phyloP scores from a whole-genome alignment of 352 stramenopile genomes.

The Aphanomyces cochlioides region DNA sequence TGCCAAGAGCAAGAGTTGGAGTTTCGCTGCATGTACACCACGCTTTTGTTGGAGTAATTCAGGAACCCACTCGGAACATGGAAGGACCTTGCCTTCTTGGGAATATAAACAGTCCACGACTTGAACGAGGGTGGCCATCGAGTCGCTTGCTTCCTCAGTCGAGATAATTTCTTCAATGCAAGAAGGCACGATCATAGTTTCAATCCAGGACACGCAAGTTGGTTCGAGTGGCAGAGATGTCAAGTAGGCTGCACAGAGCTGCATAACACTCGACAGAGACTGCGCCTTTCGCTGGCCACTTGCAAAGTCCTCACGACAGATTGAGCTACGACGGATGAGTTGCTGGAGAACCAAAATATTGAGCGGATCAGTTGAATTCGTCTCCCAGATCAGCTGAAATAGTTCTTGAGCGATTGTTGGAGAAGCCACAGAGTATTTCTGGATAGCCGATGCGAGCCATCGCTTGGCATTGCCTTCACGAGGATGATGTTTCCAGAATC shows the following conservation, averaged over 20 bases:
- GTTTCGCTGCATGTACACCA: not conserved
- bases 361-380: not conserved
- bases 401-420: not conserved
- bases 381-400: slow-evolving; percentile 16
- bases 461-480: not conserved
- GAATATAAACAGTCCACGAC: not conserved
- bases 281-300: not conserved
- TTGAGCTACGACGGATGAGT: not conserved
- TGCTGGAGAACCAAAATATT: slow-evolving; percentile 11
- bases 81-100: not conserved
- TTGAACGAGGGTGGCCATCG: not conserved
- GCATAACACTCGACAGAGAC: not conserved
- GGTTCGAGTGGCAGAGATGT: slow-evolving; percentile 11
- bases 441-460: slow-evolving; percentile 9
- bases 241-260: slow-evolving; percentile 14
- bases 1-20: slow-evolving; percentile 15
- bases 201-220: slow-evolving; percentile 12
- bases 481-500: not conserved
- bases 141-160: not conserved
- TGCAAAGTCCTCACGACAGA: slow-evolving; percentile 7
- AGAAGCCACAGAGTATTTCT: slow-evolving; percentile 1
- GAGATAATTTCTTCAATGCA: slow-evolving; percentile 6
- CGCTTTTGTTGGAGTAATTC: slow-evolving; percentile 8
- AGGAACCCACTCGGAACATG: not conserved
- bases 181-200: slow-evolving; percentile 6